phyloP scores from a whole-genome alignment of 345 rosid genomes.

The Heritiera littoralis region DNA sequence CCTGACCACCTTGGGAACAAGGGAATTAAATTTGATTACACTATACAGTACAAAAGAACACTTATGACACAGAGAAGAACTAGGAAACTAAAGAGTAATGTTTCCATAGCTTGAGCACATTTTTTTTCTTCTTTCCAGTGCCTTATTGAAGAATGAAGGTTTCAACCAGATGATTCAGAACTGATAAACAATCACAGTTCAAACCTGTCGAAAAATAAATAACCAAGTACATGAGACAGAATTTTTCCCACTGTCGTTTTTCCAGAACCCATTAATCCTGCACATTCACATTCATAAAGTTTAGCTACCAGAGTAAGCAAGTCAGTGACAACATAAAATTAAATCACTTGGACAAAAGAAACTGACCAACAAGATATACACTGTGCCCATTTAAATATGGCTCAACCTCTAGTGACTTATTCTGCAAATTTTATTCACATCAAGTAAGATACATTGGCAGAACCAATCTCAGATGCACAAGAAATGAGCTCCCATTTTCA shows the following conservation, averaged over 20 bases:
- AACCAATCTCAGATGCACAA: slow-evolving; percentile 11
- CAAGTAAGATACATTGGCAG: slow-evolving; percentile 29
- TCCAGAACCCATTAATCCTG: slow-evolving; percentile 99
- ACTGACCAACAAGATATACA: slow-evolving; percentile 93
- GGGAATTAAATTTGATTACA: background rate
- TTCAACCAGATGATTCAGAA: slow-evolving; percentile 13
- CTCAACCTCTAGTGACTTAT: slow-evolving; percentile 66
- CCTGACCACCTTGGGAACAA: background rate
- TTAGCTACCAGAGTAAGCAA: slow-evolving; percentile 15
- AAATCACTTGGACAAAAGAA: slow-evolving; percentile 25
- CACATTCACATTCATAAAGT: slow-evolving; percentile 19
- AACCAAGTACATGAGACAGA: slow-evolving; percentile 66
- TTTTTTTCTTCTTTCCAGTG: background rate
- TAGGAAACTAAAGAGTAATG: background rate
- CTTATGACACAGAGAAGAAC: background rate
- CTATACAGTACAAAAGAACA: background rate
- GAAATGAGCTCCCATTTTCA: background rate
- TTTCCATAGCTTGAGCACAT: background rate
- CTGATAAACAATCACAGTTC: slow-evolving; percentile 21
- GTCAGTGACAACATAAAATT: slow-evolving; percentile 16
- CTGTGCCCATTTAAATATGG: slow-evolving; percentile 74
- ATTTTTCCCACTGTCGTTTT: slow-evolving; percentile 92
- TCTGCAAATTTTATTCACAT: slow-evolving; percentile 53
- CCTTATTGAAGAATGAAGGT: background rate
- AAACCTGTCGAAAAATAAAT: slow-evolving; percentile 83